Evolutionary conservation across 352 stramenopile genomes (phyloP).

Genomic region (Phytopythium cucurbitacearum): DNA sequence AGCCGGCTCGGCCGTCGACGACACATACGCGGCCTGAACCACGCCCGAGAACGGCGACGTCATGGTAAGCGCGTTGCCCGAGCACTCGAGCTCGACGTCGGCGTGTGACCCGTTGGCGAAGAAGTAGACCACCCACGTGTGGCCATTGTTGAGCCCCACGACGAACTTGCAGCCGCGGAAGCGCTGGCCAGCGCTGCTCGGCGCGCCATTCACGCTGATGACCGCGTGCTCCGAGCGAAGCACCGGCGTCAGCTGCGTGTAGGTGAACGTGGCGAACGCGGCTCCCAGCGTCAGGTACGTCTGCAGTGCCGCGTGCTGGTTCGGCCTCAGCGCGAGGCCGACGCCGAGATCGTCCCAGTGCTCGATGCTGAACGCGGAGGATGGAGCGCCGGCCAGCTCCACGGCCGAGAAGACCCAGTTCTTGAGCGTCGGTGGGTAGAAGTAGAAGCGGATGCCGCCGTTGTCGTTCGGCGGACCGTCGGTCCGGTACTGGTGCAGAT

Average conservation of each 20-base stretch:
- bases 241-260: constrained; percentile 57
- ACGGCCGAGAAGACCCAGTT: constrained; percentile 67
- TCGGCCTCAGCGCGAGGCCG: constrained; percentile 28
- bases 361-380: constrained; percentile 37
- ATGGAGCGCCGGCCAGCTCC: constrained; percentile 23
- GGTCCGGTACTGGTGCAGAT: constrained; percentile 67
- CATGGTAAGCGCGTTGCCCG: constrained; percentile 51
- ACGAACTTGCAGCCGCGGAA: constrained; percentile 42
- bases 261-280: constrained; percentile 74
- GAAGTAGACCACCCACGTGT: constrained; percentile 71
- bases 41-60: constrained; percentile 50
- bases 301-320: constrained; percentile 14
- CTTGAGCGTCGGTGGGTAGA: constrained; percentile 68
- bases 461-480: constrained; percentile 75
- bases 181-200: constrained; percentile 24
- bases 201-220: constrained; percentile 48
- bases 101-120: constrained; percentile 22
- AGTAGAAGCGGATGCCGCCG: constrained; percentile 81
- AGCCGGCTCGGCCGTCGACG: constrained; percentile 23
- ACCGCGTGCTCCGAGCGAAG: constrained; percentile 63
- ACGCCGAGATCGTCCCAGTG: constrained; percentile 77
- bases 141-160: constrained; percentile 70
- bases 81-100: constrained; percentile 25
- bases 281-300: constrained; percentile 69
- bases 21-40: constrained; percentile 62